Base-by-base conservation (phyloP, 768 basidiomycete species). In the Strobilomyces echinocephalus region DNA sequence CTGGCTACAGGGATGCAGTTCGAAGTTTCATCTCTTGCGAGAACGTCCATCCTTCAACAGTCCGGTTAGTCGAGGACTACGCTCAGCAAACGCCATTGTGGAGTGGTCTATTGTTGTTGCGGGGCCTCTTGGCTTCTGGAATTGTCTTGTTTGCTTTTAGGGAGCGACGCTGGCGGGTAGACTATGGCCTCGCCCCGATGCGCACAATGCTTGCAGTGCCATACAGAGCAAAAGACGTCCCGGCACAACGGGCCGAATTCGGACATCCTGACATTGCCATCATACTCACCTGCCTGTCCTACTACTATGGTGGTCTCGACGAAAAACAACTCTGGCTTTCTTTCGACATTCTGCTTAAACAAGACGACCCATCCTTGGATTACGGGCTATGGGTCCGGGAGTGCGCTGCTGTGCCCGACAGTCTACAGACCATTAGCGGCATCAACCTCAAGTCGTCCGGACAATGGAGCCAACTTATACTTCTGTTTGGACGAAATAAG, bases 81-180 rank as follows among this genome's bases (percentile, higher is more conserved):
- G 20, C 26, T 48, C 20, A 40, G 14, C 24, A 42, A 1, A 56
- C 50, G 0, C 31, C 40, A 3, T 10, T 61, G 5, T 70, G 69
- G 63, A 14, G 39, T 3, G 59, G 59, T 5, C 47, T 74, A 5
- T 50, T 74, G 8, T 54, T 73, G 2, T 44, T 74, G 7, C 74
- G 74, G 4, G 73, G 73, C 5, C 62, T 74, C 20, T 45, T 74
- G 21, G 61, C 65, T 8, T 56, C 55, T 0, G 73, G 70, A 0
- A 69, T 74, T 15, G 58, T 74, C 2, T 33, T 66, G 14, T 66
- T 65, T 42, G 64, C 59, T 6, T 56, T 74, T 24, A 63, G 41
- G 39, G 72, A 74, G 3, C 70, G 69, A 20, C 61, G 74, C 21
- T 74, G 72, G 72, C 52, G 73, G 3, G 74, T 75, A 8, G 69